Conservation (phyloP, 2,329 filamentous ascomycete species). For the Verticillium dahliae region DNA sequence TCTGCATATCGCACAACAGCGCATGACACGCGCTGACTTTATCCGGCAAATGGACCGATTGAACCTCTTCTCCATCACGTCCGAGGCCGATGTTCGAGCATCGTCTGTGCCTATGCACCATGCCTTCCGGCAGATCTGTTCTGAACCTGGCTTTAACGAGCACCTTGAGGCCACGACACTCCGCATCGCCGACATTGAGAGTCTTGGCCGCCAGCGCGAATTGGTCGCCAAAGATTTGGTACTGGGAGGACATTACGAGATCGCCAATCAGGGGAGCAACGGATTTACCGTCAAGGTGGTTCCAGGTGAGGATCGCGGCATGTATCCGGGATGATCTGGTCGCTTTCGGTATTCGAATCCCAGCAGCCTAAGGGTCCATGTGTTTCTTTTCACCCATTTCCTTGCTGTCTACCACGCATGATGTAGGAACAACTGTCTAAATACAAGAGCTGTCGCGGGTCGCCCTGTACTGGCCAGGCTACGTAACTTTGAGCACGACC, state of each 20-base stretch:
- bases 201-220: constrained; percentile 86
- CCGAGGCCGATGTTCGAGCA: constrained; percentile 77
- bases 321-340: background rate
- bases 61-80: constrained; percentile 93
- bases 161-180: constrained; percentile 45
- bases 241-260: constrained; percentile 71
- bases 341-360: background rate
- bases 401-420: background rate
- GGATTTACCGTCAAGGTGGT: constrained; percentile 36
- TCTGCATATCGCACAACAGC: constrained; percentile 76
- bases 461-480: background rate
- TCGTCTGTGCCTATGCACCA: constrained; percentile 95
- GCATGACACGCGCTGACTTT: constrained; percentile 96
- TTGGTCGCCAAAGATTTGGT: constrained; percentile 93
- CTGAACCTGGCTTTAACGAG: constrained; percentile 47
- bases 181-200: constrained; percentile 88
- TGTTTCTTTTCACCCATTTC: background rate
- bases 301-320: constrained; percentile 27
- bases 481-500: background rate
- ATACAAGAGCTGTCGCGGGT: background rate
- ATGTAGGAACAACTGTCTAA: background rate
- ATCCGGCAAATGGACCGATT: constrained; percentile 87
- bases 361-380: background rate
- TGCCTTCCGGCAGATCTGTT: constrained; percentile 81
- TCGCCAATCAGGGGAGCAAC: constrained; percentile 35